Evolutionary conservation across 345 rosid genomes (phyloP).

Genomic region (Adansonia digitata): DNA sequence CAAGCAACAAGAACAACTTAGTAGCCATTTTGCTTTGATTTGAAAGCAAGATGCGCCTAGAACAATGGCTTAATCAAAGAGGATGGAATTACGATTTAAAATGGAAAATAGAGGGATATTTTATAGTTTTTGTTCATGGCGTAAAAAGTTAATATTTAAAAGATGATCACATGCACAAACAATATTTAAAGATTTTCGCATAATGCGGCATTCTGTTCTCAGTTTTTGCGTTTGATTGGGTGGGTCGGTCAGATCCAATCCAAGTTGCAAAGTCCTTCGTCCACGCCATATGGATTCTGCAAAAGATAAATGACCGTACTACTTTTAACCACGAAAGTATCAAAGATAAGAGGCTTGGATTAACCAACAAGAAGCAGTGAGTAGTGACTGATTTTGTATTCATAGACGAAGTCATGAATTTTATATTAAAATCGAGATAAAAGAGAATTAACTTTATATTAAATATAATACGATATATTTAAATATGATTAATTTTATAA

Average conservation of each 20-base stretch:
- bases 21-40: constrained; percentile 26
- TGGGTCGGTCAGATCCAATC: neutral
- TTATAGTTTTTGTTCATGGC: no score
- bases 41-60: neutral
- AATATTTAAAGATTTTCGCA: neutral
- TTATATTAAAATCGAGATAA: no score
- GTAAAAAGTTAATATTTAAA: no score
- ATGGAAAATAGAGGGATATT: neutral
- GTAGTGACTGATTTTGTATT: no score
- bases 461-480: no score
- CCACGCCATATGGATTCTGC: neutral
- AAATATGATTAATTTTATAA: no score
- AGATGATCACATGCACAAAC: neutral
- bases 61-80: neutral
- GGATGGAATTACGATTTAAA: no score
- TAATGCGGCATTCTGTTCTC: neutral
- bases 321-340: neutral
- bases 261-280: neutral
- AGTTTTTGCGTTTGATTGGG: neutral
- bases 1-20: constrained; percentile 19
- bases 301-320: neutral
- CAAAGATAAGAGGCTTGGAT: no score
- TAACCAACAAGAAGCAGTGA: no score
- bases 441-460: no score
- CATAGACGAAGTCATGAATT: no score